Evolutionary conservation across 192 early-diverging fungal species (phyloP).

Genomic region (Dissophora globulifera): DNA sequence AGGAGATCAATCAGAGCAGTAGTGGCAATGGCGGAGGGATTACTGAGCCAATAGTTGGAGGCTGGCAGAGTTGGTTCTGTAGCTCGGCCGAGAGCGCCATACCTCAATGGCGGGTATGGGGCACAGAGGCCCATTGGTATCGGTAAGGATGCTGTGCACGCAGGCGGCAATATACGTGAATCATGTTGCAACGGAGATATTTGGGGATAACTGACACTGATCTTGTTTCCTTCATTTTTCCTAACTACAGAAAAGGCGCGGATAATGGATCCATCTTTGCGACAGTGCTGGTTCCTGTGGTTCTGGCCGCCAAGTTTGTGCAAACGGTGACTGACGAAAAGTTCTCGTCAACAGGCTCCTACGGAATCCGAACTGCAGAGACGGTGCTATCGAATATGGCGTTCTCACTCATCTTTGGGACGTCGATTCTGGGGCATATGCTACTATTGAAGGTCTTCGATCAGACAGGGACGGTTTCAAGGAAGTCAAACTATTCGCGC

Average conservation of each 20-base stretch:
- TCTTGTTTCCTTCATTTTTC: conserved; percentile 8
- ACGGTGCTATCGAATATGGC: conserved; percentile 36
- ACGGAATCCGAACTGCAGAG: conserved; percentile 42
- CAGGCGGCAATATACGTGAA: too few relatives aligned
- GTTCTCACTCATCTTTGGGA: conserved; percentile 32
- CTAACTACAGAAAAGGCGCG: conserved; percentile 55
- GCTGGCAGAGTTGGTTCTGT: conserved; percentile 32
- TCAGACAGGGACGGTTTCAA: conserved; percentile 10
- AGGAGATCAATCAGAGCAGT: conserved; percentile 1
- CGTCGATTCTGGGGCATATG: conserved; percentile 34
- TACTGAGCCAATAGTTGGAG: conserved; percentile 9
- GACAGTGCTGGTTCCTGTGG: conserved; percentile 61
- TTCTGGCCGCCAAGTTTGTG: conserved; percentile 61
- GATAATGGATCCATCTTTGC: conserved; percentile 69
- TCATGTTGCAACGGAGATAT: too few relatives aligned
- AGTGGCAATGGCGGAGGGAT: conserved; percentile 9
- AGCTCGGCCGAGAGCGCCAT: conserved; percentile 25
- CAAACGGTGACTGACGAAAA: conserved; percentile 50
- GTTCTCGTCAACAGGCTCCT: conserved; percentile 24
- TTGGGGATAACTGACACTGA: too few relatives aligned
- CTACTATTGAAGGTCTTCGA: conserved; percentile 38
- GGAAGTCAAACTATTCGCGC: neutral
- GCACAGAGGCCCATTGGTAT: conserved; percentile 51
- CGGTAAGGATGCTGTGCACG: too few relatives aligned
- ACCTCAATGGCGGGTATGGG: conserved; percentile 52